Evolutionary conservation across 371 early-diverging fungal species (phyloP), one percentile per base, ranked within the genome.

Genomic region (Mucor racemosus): DNA sequence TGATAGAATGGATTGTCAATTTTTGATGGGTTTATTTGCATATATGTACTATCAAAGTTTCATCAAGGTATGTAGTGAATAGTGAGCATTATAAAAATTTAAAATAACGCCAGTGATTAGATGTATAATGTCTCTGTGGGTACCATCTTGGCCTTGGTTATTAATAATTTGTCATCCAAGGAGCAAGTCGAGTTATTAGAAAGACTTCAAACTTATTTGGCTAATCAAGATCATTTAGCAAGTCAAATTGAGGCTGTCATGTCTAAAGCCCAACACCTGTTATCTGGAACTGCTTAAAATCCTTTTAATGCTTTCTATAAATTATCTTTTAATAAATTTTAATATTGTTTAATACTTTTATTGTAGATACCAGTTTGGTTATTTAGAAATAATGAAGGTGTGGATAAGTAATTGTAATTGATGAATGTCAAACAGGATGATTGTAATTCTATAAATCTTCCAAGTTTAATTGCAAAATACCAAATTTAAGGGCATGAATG

Each of bases 1-100:
- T 0, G 99, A 99, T 80, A 91, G 99, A 40, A 95, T 99, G 89
- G 99, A 98, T 68, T 94, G 96, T 76, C 99, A 99, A 84, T 94
- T 99, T 72, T 76, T 99, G 57, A 99, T 99, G 99, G 97, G 94
- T 0, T 76, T 95, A 26, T 99, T 99, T 81, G 90, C 96, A 33
- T 90, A 92, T 76, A 89, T 97, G 77, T 99, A 99, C 76, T 94
- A 91, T 69, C 87, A 89, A 64, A 91, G 91, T 61, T 98, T 98
- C 70, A 91, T 93, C 70, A 90, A 92, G 86, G 85, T 88, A 65
- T 59, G 10, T 19, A 21, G 17, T 17, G 1, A 17, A 8, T 7
- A 17, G 17, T 44, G 17, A 44, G 7, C 17, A 7, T 7, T 17
- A 5, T 8, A 8, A n/a, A 44, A 17, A 44, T n/a, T 44, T 15